Percentiles rank a stretch among this genome's conserved stretches.
These are phyloP conservation scores for Lablab purpureus DNA, from an alignment of 306 rosid genomes.

Conservation along the genomic window DNA sequence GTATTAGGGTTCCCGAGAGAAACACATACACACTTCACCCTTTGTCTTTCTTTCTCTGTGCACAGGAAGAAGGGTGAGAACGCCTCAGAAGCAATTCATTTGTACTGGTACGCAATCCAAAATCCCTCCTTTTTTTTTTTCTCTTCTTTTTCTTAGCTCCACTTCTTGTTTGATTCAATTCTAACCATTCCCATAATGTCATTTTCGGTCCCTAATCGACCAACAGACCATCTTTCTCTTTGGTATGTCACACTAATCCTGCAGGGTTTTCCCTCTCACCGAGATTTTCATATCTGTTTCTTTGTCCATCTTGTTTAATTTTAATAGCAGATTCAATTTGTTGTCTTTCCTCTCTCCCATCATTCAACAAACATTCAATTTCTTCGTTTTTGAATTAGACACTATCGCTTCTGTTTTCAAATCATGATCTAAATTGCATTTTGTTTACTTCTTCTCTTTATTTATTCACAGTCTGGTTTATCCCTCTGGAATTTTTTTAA, in stretches of 20 bases:
- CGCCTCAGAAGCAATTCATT: too few species aligned
- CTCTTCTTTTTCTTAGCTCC: conserved; percentile 42
- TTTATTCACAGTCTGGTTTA: too few species aligned
- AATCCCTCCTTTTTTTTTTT: conserved; percentile 40
- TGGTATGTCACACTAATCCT: conserved; percentile 38
- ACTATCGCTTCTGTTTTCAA: too few species aligned
- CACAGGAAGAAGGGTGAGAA: conserved; percentile 25
- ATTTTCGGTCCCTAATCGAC: conserved; percentile 37
- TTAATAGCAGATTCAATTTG: neutral
- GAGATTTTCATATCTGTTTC: conserved; percentile 27
- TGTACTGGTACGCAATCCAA: too few species aligned
- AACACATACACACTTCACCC: neutral
- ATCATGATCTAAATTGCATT: too few species aligned
- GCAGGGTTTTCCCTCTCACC: neutral
- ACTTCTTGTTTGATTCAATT: conserved; percentile 44
- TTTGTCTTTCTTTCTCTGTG: neutral
- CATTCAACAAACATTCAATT: too few species aligned
- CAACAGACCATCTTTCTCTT: conserved; percentile 28
- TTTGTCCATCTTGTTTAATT: neutral
- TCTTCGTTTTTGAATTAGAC: too few species aligned
- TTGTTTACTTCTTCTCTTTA: too few species aligned
- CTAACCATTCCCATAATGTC: conserved; percentile 38
- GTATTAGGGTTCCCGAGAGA: conserved; percentile 42
- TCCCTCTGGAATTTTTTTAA: too few species aligned
- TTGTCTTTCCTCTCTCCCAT: conserved; percentile 24